Conservation (phyloP, 2,329 filamentous ascomycete genomes). For the Fusarium pilosicola region DNA sequence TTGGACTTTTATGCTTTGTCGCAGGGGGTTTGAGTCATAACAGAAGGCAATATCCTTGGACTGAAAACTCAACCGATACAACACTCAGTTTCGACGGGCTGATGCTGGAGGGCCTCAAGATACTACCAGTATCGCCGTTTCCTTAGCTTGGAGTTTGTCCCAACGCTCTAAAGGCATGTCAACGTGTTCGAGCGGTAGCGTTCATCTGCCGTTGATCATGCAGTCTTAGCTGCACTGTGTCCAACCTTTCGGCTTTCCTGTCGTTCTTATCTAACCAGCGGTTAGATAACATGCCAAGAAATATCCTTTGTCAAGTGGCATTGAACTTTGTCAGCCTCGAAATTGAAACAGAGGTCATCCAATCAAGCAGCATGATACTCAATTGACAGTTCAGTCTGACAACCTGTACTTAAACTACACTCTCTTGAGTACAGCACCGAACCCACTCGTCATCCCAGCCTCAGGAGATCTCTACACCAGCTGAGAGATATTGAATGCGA, state of each 20-base stretch:
- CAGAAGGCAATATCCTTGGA: neutral
- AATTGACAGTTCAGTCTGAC: neutral
- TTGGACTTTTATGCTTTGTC: too few species aligned
- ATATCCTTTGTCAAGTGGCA: rapidly evolving
- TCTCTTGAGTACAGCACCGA: neutral
- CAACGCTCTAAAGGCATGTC: rapidly evolving
- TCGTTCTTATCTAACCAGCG: neutral
- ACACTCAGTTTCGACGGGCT: neutral
- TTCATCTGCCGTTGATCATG: neutral
- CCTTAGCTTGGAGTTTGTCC: rapidly evolving
- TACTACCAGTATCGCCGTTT: neutral
- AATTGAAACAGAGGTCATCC: rapidly evolving
- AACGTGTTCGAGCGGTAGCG: rapidly evolving
- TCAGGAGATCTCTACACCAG: neutral
- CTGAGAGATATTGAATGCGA: neutral
- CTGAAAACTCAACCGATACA: neutral
- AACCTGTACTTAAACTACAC: neutral
- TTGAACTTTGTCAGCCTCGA: neutral
- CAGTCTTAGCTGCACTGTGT: neutral
- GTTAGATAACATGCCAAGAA: neutral
- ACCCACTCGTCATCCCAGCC: neutral
- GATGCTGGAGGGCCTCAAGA: neutral
- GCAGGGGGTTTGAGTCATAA: neutral
- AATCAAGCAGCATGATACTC: neutral
- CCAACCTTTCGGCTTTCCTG: rapidly evolving